A percentile compares a stretch with the other conserved stretches of the same genome.
These are phyloP conservation scores for Solanum corneliomulleri DNA, from an alignment of 257 asterid genomes.

Conservation along the genomic window DNA sequence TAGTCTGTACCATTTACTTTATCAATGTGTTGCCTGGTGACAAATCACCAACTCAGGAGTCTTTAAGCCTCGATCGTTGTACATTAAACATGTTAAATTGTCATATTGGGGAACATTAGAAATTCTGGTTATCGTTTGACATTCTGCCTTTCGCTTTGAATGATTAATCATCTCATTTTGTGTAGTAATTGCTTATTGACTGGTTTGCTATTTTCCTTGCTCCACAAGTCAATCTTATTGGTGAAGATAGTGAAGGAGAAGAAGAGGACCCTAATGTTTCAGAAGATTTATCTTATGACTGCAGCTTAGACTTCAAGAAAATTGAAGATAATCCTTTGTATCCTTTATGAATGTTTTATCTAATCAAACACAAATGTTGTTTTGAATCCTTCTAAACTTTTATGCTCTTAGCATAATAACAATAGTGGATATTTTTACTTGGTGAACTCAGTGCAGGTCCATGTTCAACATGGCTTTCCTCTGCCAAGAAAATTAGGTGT, in stretches of 20 bases:
- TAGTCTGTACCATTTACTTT: neutral
- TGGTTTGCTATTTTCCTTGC: neutral
- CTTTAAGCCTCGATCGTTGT: neutral
- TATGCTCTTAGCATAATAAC: neutral
- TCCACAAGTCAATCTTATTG: slow-evolving; percentile 8
- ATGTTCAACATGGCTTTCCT: neutral
- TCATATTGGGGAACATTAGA: neutral
- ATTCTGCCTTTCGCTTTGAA: neutral
- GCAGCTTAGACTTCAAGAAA: slow-evolving; percentile 2
- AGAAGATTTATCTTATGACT: slow-evolving; percentile 22
- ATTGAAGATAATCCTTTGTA: slow-evolving; percentile 58
- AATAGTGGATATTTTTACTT: neutral
- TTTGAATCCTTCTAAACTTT: neutral
- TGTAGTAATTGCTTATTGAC: neutral
- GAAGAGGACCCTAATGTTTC: slow-evolving; percentile 17
- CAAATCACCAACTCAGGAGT: neutral
- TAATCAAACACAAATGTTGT: neutral
- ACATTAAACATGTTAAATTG: neutral
- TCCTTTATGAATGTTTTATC: slow-evolving; percentile 21
- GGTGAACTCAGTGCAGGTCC: neutral
- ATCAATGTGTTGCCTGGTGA: neutral
- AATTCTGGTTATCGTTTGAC: neutral
- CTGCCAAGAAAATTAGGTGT: neutral
- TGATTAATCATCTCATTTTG: neutral
- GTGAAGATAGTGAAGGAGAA: slow-evolving; percentile 44